Conservation (phyloP, 2,329 filamentous ascomycete genomes). For the Exophiala spinifera region DNA sequence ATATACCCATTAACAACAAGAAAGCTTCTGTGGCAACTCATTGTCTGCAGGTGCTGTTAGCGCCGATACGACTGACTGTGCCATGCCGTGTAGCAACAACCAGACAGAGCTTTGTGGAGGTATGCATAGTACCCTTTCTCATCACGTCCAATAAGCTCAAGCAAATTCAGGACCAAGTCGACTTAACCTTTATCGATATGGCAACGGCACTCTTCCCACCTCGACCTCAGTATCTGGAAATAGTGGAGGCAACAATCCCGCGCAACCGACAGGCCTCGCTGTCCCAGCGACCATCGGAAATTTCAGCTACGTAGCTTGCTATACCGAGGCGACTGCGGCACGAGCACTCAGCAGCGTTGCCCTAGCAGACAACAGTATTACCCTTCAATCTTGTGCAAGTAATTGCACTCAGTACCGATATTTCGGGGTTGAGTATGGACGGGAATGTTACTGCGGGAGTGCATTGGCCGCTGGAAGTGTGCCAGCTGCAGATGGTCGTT, state of each 20-base stretch:
- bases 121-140: neutral
- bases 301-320: slow-evolving; percentile 29
- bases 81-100: slow-evolving; percentile 31
- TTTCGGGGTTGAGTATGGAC: slow-evolving; percentile 35
- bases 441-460: slow-evolving; percentile 39
- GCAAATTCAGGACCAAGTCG: slow-evolving; percentile 9
- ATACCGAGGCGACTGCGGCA: slow-evolving; percentile 32
- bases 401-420: slow-evolving; percentile 32
- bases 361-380: slow-evolving; percentile 27
- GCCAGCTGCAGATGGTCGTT: slow-evolving; percentile 32
- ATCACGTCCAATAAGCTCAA: neutral
- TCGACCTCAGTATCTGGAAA: slow-evolving; percentile 4
- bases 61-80: slow-evolving; percentile 13
- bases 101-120: slow-evolving; percentile 31
- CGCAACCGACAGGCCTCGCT: slow-evolving; percentile 7
- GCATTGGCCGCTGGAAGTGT: slow-evolving; percentile 22
- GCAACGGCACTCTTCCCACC: slow-evolving; percentile 10
- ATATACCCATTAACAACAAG: neutral
- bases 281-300: slow-evolving; percentile 16
- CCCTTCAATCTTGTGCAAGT: slow-evolving; percentile 30
- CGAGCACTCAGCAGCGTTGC: slow-evolving; percentile 31
- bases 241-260: slow-evolving; percentile 7
- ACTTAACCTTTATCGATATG: slow-evolving; percentile 21
- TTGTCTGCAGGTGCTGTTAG: slow-evolving; percentile 22
- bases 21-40: slow-evolving; percentile 32